Percentiles rank a stretch among this genome's conserved stretches.
These are phyloP conservation scores for Colletotrichum cuscutae DNA, from an alignment of 2,329 filamentous ascomycete genomes.

Conservation along the genomic window DNA sequence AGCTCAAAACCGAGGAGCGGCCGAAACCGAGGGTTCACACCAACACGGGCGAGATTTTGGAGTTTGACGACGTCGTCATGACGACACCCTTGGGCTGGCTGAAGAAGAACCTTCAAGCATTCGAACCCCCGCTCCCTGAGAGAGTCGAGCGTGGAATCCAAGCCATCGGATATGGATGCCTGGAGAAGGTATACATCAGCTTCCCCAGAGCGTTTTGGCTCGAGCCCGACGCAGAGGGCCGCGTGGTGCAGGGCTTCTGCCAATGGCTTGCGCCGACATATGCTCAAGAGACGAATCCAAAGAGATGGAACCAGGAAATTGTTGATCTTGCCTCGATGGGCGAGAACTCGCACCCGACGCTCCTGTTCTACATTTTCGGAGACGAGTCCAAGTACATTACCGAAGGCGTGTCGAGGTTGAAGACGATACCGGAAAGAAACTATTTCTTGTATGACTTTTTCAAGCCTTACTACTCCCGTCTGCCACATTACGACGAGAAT, in stretches of 20 bases:
- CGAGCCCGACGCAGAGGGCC: slow-evolving; percentile 48
- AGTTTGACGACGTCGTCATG: slow-evolving; percentile 76
- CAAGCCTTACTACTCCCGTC: slow-evolving; percentile 78
- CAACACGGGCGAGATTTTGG: slow-evolving; percentile 53
- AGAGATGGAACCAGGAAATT: slow-evolving; percentile 78
- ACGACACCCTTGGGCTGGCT: slow-evolving; percentile 77
- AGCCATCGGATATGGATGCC: slow-evolving; percentile 74
- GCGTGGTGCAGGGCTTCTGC: slow-evolving; percentile 72
- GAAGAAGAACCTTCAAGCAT: slow-evolving; percentile 66
- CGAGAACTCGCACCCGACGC: slow-evolving; percentile 75
- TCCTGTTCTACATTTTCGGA: slow-evolving; percentile 85
- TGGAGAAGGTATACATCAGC: slow-evolving; percentile 77
- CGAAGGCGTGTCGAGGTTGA: slow-evolving; percentile 51
- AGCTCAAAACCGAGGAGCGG: slow-evolving; percentile 41
- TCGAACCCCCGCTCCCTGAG: slow-evolving; percentile 68
- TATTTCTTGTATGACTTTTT: slow-evolving; percentile 74
- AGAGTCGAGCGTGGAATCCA: slow-evolving; percentile 69
- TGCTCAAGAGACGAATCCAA: slow-evolving; percentile 67
- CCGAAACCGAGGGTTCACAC: slow-evolving; percentile 54
- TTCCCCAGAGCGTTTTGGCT: slow-evolving; percentile 84
- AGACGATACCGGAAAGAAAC: slow-evolving; percentile 58
- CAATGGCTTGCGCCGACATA: slow-evolving; percentile 82
- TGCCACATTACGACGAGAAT: slow-evolving; percentile 72
- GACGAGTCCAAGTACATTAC: slow-evolving; percentile 68
- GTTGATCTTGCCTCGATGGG: slow-evolving; percentile 80